phyloP scores from a whole-genome alignment of 169 alveolate species.

The Cyclospora cayetanensis region DNA sequence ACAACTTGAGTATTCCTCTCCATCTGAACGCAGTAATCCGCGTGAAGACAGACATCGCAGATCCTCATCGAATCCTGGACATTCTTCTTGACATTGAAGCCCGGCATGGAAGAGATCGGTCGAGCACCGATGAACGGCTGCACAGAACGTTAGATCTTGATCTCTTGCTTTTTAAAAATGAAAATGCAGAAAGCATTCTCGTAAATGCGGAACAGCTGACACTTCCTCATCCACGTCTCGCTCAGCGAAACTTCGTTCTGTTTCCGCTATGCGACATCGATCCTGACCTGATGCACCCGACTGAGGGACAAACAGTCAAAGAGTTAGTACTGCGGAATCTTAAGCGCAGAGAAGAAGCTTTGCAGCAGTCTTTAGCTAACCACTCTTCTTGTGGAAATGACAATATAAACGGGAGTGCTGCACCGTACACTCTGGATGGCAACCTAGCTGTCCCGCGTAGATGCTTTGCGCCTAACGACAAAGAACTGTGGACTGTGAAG shows the following conservation, averaged over 20 bases:
- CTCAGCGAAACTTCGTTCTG: constrained; percentile 68
- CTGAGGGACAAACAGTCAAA: not conserved
- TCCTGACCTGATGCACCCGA: constrained; percentile 70
- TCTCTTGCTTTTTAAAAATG: constrained; percentile 51
- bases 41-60: not conserved
- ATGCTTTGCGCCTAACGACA: constrained; percentile 35
- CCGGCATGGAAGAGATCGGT: constrained; percentile 18
- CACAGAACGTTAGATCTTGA: constrained; percentile 72
- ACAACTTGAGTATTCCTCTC: constrained; percentile 21
- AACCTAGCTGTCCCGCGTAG: constrained; percentile 57
- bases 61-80: constrained; percentile 9
- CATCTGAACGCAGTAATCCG: constrained; percentile 60
- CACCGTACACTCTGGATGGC: constrained; percentile 43
- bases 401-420: not conserved
- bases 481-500: constrained; percentile 35
- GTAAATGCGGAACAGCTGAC: not conserved
- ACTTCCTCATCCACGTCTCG: constrained; percentile 74
- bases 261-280: constrained; percentile 72
- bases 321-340: not conserved
- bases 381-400: not conserved
- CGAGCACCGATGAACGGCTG: not conserved
- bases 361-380: not conserved
- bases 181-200: not conserved
- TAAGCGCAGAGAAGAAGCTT: not conserved
- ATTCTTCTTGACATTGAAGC: constrained; percentile 56